Base-by-base conservation (phyloP, 345 rosid genomes). In the Arabidopsis thaliana region DNA sequence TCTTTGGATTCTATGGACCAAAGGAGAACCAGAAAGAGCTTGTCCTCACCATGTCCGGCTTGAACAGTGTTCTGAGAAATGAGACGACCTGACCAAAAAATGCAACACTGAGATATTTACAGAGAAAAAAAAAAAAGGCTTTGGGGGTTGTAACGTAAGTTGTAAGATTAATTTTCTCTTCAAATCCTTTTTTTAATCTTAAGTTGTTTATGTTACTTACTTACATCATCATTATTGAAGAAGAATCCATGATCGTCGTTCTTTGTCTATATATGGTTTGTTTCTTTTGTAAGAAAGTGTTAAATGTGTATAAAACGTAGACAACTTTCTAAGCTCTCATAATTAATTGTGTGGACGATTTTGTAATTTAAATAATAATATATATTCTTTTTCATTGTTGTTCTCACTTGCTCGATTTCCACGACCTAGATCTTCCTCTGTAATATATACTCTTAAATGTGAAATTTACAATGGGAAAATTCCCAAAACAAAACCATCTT, bases 21-120 rank as follows among this genome's bases (percentile, higher is more conserved):
- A 78, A 65, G 99, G 99, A 77, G 93, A 85, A 59, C 98, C 94
- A 2, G 87, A 85, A 70, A 83, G 92, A 52, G 88, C 86, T 25
- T 94, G 98, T 76, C 88, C 84, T 13, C 76, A 71, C 48, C 98
- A 91, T 30, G 60, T 88, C 71, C 84, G 77, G 73, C 81, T 72
- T 42, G 77, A 78, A 72, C 77, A 65, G 20, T 77, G 76, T 37
- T 56, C 53, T 9, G 59, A 76, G 64, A 46, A 64, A 48, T 70
- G 76, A 77, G 76, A 70, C 52, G 24, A 53, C 65, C 65, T 62
- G 71, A 64, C 66, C 67, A 30, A 57, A 34, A 34, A n/a, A 6
- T 57, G 59, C 42, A 69, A 56, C 67, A 7, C 51, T 16, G 7
- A 76, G 24, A 62, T 23, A 56, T 30, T 22, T 25, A 59, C 51